A percentile compares a stretch with the other conserved stretches of the same genome.
These are phyloP conservation scores for Yamadazyma songkhlaensis DNA, from an alignment of 1,139 yeast species.

Conservation along the genomic window DNA sequence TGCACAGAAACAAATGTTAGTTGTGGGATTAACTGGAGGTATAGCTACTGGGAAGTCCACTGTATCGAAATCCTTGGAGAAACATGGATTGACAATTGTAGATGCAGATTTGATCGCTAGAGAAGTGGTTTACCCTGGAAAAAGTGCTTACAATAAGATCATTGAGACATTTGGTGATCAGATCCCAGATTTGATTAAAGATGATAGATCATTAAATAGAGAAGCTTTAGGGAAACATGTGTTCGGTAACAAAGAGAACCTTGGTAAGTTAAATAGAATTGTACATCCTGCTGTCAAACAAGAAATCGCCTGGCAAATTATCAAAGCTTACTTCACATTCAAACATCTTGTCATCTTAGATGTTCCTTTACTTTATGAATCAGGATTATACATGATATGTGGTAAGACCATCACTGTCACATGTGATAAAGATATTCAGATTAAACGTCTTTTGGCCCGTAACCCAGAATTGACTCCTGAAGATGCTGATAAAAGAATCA, in stretches of 20 bases:
- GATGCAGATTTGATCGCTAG: slow-evolving; percentile 92
- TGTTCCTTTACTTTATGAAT: slow-evolving; percentile 86
- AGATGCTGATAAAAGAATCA: slow-evolving; percentile 72
- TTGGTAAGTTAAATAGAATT: slow-evolving; percentile 61
- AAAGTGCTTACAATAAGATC: slow-evolving; percentile 64
- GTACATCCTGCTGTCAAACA: slow-evolving; percentile 88
- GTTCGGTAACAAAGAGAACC: slow-evolving; percentile 60
- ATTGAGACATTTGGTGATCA: slow-evolving; percentile 54
- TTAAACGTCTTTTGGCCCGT: slow-evolving; percentile 59
- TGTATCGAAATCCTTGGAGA: slow-evolving; percentile 62
- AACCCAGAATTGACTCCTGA: slow-evolving; percentile 64
- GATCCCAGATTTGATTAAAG: slow-evolving; percentile 53
- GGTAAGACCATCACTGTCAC: slow-evolving; percentile 69
- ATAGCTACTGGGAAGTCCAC: slow-evolving; percentile 96
- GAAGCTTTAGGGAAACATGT: slow-evolving; percentile 75
- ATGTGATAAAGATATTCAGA: slow-evolving; percentile 57
- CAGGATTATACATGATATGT: slow-evolving; percentile 67
- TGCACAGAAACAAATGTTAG: slow-evolving; percentile 47
- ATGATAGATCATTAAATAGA: slow-evolving; percentile 54
- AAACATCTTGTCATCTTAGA: slow-evolving; percentile 69
- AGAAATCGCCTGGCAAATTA: slow-evolving; percentile 59
- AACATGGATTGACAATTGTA: slow-evolving; percentile 56
- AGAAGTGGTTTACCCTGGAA: slow-evolving; percentile 81
- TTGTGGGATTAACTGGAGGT: slow-evolving; percentile 94
- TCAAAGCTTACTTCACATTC: slow-evolving; percentile 52